Percentiles rank a stretch among this genome's conserved stretches.
phyloP scores from a whole-genome alignment of 768 basidiomycete genomes.

The Boletus vinaceobasis region DNA sequence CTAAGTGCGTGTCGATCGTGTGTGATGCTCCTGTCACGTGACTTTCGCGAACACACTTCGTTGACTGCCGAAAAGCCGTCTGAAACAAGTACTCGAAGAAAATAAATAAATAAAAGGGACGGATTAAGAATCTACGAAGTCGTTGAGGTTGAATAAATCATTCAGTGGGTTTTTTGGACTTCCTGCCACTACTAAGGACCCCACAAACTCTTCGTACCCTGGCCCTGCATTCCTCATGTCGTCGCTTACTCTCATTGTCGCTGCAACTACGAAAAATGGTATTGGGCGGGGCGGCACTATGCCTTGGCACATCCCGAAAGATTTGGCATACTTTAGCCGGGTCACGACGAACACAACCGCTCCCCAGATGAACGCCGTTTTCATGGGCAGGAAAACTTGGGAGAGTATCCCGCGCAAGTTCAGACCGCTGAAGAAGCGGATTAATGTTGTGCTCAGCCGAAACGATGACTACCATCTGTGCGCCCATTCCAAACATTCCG shows the following conservation, averaged over 20 bases:
- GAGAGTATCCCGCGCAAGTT: slow-evolving; percentile 88
- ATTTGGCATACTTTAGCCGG: slow-evolving; percentile 90
- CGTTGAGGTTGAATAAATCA: no score
- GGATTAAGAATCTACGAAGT: no score
- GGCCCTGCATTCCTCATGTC: no score
- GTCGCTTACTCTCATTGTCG: slow-evolving; percentile 87
- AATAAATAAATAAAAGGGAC: no score
- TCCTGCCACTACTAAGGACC: no score
- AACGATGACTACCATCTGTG: slow-evolving; percentile 61
- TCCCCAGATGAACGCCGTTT: slow-evolving; percentile 63
- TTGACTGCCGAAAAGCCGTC: no score
- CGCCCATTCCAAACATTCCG: slow-evolving; percentile 23
- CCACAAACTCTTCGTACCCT: no score
- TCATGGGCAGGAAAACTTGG: slow-evolving; percentile 99
- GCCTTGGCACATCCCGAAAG: slow-evolving; percentile 86
- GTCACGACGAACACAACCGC: slow-evolving; percentile 63
- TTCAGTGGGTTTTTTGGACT: no score
- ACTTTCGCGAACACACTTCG: no score
- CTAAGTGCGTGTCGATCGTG: no score
- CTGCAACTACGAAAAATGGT: slow-evolving; percentile 82
- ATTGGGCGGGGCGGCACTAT: slow-evolving; percentile 76
- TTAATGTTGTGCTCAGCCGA: slow-evolving; percentile 76
- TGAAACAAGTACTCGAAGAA: no score
- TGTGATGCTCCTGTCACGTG: no score
- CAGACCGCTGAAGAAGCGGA: slow-evolving; percentile 70